These are phyloP conservation scores for Carpinus viminea DNA, from an alignment of 306 rosid genomes.

Conservation along the genomic window DNA sequence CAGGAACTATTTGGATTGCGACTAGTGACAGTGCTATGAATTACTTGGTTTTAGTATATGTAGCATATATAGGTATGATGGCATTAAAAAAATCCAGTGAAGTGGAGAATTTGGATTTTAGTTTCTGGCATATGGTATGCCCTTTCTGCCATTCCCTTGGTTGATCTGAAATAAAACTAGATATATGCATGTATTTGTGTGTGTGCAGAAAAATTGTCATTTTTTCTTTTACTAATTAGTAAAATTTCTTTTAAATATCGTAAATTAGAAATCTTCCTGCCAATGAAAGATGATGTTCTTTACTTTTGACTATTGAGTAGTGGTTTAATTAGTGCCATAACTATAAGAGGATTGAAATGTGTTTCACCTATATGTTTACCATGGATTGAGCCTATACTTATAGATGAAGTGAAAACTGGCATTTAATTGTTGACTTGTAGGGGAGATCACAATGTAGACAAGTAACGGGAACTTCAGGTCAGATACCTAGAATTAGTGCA, in stretches of 20 bases:
- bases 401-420: background rate
- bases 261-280: background rate
- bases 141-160: background rate
- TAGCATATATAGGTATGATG: background rate
- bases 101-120: background rate
- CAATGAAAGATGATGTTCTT: background rate
- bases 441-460: constrained; percentile 35
- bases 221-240: background rate
- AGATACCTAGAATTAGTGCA: constrained; percentile 41
- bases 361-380: background rate
- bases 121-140: background rate
- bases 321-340: background rate
- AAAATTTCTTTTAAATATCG: background rate
- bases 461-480: constrained; percentile 22
- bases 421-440: constrained; percentile 16
- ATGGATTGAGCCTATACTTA: background rate
- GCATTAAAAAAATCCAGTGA: background rate
- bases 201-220: background rate
- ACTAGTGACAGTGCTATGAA: background rate
- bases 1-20: background rate
- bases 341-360: background rate
- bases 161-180: background rate
- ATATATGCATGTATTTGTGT: background rate
- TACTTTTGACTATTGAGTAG: background rate
- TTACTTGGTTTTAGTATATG: background rate